Base-by-base conservation (phyloP, 768 basidiomycete species). In the Tylopilus sp. region DNA sequence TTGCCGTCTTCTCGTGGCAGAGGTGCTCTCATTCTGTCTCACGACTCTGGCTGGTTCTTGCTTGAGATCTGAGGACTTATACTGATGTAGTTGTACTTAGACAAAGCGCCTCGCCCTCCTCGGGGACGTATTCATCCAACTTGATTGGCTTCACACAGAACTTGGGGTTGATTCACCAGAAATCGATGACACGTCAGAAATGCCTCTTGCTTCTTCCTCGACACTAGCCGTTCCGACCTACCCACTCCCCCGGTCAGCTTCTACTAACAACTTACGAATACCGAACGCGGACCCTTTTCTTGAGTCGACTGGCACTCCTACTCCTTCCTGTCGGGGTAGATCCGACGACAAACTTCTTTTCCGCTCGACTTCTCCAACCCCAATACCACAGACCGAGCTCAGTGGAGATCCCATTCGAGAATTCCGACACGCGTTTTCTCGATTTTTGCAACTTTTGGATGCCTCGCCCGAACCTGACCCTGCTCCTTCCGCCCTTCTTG, bases 131-230 rank as follows among this genome's bases (percentile, higher is more conserved):
- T 83, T 93, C 56, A 70, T 84, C 12, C 87, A 92, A 50, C 85
- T 94, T 30, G 89, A 92, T 65, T 89, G 85, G 81, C 72, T 95
- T 16, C 81, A 92, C 59, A 78, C 82, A 25, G 92, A 96, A 65
- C 82, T 98, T 6, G 93, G 89, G 24, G 81, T 92, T 31, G 52
- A 77, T 3, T 77, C 85, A 29, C 87, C 87, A 17, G 72, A 78
- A 5, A 59, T 80, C 1, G 80, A 82, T 17, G 79, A 81, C 51
- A 65, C 67, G 65, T 59, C 63, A 47, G n/a, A 49, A 25, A 28
- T 47, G 30, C 67, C 70, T 24, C 48, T 52, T 36, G 54, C 71
- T n/a, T 64, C 73, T 65, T 71, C 73, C 2, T 68, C 66, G 8
- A 73, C 78, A 4, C 75, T 79, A 29, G 65, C 73, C 11, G 65